Conservation (phyloP, 345 rosid genomes). For the Acer negundo region DNA sequence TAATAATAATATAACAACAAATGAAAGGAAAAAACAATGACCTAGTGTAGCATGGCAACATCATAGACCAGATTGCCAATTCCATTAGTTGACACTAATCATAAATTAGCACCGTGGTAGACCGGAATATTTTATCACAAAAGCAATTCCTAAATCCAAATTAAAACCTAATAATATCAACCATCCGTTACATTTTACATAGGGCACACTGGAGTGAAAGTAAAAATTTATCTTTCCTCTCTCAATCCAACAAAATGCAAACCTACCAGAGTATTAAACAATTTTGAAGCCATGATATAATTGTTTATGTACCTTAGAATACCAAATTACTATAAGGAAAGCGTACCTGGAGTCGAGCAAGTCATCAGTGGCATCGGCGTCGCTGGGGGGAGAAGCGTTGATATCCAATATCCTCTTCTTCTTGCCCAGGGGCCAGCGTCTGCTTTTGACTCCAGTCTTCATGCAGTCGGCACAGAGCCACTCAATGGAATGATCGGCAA, state of each 20-base stretch:
- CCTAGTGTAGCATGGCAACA: neutral
- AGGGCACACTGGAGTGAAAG: neutral
- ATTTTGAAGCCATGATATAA: neutral
- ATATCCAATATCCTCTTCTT: conserved; percentile 81
- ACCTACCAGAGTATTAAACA: neutral
- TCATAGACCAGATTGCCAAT: neutral
- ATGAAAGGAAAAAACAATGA: neutral
- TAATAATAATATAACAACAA: neutral
- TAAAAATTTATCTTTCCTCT: neutral
- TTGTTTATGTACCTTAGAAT: neutral
- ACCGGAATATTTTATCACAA: neutral
- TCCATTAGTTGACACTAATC: too few relatives aligned
- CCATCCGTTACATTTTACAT: too few relatives aligned
- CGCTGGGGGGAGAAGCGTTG: conserved; percentile 93
- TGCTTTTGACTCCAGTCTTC: conserved; percentile 59
- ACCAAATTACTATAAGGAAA: neutral
- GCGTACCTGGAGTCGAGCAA: conserved; percentile 55
- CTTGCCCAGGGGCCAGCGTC: conserved; percentile 84
- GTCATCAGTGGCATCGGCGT: conserved; percentile 50
- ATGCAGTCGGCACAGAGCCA: conserved; percentile 82
- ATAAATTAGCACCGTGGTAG: neutral
- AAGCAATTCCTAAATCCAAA: neutral
- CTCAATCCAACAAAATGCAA: neutral
- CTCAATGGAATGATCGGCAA: conserved; percentile 42
- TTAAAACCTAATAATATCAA: neutral